Conservation (phyloP, 768 basidiomycete genomes). For the Hygrocybe coccinea region DNA sequence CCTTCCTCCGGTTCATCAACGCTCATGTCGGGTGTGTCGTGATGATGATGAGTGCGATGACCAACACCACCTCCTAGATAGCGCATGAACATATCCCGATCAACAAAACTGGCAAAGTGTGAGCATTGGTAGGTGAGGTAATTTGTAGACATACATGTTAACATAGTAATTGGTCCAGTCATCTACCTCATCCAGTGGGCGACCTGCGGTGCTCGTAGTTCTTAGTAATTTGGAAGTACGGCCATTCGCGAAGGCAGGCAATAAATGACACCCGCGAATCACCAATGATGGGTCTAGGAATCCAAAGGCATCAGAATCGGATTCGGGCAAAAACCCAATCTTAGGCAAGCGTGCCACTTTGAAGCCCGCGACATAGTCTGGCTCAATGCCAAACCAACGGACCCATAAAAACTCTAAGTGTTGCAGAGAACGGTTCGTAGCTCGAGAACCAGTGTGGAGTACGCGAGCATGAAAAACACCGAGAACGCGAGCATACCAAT, state of each 20-base stretch:
- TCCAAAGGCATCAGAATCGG: slow-evolving; percentile 34
- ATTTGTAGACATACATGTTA: slow-evolving; percentile 27
- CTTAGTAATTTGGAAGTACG: slow-evolving; percentile 12
- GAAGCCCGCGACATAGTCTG: background rate
- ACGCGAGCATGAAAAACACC: slow-evolving; percentile 7
- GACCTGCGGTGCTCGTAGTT: background rate
- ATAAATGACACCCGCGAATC: slow-evolving; percentile 37
- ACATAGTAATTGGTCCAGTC: slow-evolving; percentile 36
- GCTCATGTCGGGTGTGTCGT: background rate
- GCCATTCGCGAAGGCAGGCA: slow-evolving; percentile 34
- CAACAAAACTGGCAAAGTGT: slow-evolving; percentile 17
- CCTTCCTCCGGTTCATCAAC: background rate
- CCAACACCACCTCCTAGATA: slow-evolving; percentile 24
- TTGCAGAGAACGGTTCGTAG: slow-evolving; percentile 10
- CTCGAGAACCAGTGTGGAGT: slow-evolving; percentile 9
- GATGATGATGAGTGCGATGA: slow-evolving; percentile 10
- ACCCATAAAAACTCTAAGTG: slow-evolving; percentile 16
- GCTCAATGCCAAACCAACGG: slow-evolving; percentile 4
- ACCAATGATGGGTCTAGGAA: slow-evolving; percentile 43
- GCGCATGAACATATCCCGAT: slow-evolving; percentile 27
- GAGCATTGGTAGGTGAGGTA: background rate
- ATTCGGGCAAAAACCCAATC: slow-evolving; percentile 29
- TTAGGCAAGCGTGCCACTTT: background rate
- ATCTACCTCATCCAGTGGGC: slow-evolving; percentile 1
- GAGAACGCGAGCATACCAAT: slow-evolving; percentile 16